phyloP scores from a whole-genome alignment of 768 basidiomycete species.

The Lactarius psammicola region DNA sequence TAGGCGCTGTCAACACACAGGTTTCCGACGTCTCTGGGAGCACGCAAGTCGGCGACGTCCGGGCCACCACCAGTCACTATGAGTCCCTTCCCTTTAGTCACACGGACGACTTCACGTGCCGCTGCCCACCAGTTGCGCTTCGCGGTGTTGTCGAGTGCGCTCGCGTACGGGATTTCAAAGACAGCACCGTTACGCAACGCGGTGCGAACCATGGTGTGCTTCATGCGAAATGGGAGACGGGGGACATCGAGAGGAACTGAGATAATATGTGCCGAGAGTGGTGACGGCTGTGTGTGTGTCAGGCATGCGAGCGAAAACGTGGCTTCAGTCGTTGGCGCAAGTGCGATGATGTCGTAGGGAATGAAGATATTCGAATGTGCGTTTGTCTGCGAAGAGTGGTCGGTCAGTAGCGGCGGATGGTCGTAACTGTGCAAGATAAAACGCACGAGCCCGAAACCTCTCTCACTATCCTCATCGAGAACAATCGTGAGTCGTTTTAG shows the following conservation, averaged over 20 bases:
- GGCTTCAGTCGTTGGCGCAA: constrained; percentile 66
- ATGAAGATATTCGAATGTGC: constrained; percentile 61
- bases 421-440: neutral
- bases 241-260: constrained; percentile 74
- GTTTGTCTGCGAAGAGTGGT: constrained; percentile 52
- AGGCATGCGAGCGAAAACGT: constrained; percentile 80
- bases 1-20: constrained; percentile 43
- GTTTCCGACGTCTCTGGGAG: constrained; percentile 72
- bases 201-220: constrained; percentile 78
- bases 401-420: neutral
- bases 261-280: constrained; percentile 78
- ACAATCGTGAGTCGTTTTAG: constrained; percentile 79
- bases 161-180: constrained; percentile 79
- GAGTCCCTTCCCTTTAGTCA: constrained; percentile 77
- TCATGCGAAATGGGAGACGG: constrained; percentile 75
- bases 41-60: constrained; percentile 61
- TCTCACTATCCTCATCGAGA: constrained; percentile 81
- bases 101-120: constrained; percentile 71
- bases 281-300: constrained; percentile 72
- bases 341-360: constrained; percentile 73
- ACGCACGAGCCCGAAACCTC: constrained; percentile 76
- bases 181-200: constrained; percentile 80
- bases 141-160: constrained; percentile 57
- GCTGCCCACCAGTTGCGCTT: constrained; percentile 86
- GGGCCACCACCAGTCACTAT: constrained; percentile 68